Percentiles rank a stretch among this genome's conserved stretches.
Conservation (phyloP, 2,329 filamentous ascomycete genomes). For the Fusarium concolor region DNA sequence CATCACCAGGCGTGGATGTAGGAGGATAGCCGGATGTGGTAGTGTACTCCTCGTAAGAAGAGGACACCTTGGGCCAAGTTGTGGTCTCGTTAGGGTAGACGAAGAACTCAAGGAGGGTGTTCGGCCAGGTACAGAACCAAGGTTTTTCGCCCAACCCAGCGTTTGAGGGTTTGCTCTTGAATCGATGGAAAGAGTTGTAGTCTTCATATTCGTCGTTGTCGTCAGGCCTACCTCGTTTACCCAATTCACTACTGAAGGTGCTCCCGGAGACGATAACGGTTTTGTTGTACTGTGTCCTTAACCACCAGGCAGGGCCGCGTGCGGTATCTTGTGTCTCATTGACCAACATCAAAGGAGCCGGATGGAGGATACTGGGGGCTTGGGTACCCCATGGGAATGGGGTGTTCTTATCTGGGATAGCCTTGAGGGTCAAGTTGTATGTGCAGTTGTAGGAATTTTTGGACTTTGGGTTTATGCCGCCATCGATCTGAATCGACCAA, state of each 20-base stretch:
- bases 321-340: conserved; percentile 61
- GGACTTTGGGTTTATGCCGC: conserved; percentile 35
- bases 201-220: conserved; percentile 27
- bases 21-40: conserved; percentile 24
- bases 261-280: conserved; percentile 64
- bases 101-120: conserved; percentile 66
- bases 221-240: conserved; percentile 46
- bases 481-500: conserved; percentile 57
- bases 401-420: conserved; percentile 48
- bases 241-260: conserved; percentile 47
- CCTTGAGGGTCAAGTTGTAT: conserved; percentile 57
- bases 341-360: conserved; percentile 59
- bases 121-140: conserved; percentile 70
- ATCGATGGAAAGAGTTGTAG: conserved; percentile 34
- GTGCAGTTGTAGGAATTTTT: conserved; percentile 56
- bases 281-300: conserved; percentile 65
- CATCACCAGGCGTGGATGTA: not conserved
- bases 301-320: conserved; percentile 68
- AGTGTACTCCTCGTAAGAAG: not conserved
- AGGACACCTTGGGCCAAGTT: conserved; percentile 46
- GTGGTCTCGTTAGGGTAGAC: conserved; percentile 67
- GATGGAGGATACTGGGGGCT: conserved; percentile 57
- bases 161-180: conserved; percentile 36
- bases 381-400: conserved; percentile 66
- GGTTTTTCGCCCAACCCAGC: conserved; percentile 62